phyloP scores from a whole-genome alignment of 805 yeast genomes.

The Candida sakaeoensis region DNA sequence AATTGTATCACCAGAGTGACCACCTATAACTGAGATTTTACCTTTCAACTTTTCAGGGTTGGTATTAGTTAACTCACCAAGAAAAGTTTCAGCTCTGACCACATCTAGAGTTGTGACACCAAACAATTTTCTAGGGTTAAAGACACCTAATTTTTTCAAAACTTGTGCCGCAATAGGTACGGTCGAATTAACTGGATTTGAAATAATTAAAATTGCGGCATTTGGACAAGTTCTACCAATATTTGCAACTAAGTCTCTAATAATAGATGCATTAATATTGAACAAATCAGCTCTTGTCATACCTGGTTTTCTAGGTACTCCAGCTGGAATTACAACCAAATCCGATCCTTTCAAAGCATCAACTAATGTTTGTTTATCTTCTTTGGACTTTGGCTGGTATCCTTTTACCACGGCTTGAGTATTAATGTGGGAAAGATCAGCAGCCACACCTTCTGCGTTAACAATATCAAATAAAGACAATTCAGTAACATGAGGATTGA shows the following conservation, averaged over 20 bases:
- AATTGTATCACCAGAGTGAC: slow-evolving; percentile 46
- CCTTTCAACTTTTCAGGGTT: slow-evolving; percentile 34
- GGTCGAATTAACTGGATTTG: slow-evolving; percentile 46
- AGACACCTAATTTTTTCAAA: slow-evolving; percentile 43
- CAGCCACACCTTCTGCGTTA: slow-evolving; percentile 45
- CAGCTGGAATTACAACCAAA: slow-evolving; percentile 44
- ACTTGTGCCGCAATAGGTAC: slow-evolving; percentile 49
- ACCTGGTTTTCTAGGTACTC: slow-evolving; percentile 47
- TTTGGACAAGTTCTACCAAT: slow-evolving; percentile 37
- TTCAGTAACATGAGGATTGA: slow-evolving; percentile 35
- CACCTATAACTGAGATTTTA: slow-evolving; percentile 41
- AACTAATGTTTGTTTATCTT: slow-evolving; percentile 33
- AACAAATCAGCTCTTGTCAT: slow-evolving; percentile 47
- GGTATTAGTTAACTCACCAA: slow-evolving; percentile 33
- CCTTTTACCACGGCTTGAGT: slow-evolving; percentile 39
- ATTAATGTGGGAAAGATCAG: slow-evolving; percentile 42
- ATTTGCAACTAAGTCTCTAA: slow-evolving; percentile 40
- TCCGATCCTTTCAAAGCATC: slow-evolving; percentile 37
- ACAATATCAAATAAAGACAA: slow-evolving; percentile 42
- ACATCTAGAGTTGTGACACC: slow-evolving; percentile 46
- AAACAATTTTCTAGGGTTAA: slow-evolving; percentile 42
- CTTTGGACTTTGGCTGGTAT: slow-evolving; percentile 36
- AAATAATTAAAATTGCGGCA: slow-evolving; percentile 43
- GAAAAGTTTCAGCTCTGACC: slow-evolving; percentile 45
- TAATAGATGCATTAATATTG: slow-evolving; percentile 43